These are phyloP conservation scores for Vachellia pachyceras DNA, from an alignment of 306 rosid genomes.

Conservation along the genomic window DNA sequence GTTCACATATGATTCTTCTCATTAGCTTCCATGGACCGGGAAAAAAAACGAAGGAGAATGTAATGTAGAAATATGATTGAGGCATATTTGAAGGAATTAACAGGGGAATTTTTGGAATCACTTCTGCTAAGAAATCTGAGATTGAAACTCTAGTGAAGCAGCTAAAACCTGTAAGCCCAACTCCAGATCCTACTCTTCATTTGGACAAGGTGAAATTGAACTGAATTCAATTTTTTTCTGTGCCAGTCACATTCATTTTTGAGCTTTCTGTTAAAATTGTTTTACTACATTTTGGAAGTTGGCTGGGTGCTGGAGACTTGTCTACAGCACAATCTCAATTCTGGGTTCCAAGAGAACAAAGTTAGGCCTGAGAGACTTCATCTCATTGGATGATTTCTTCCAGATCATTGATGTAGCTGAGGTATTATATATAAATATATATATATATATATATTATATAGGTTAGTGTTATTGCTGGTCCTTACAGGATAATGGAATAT, in stretches of 20 bases:
- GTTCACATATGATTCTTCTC: not conserved
- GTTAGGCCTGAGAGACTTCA: constrained; percentile 84
- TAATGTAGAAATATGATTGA: constrained; percentile 33
- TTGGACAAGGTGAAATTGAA: constrained; percentile 54
- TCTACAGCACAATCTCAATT: constrained; percentile 77
- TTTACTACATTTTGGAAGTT: constrained; percentile 47
- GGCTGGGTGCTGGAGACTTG: constrained; percentile 82
- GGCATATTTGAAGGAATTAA: constrained; percentile 59
- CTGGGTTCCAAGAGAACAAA: constrained; percentile 86
- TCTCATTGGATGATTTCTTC: constrained; percentile 78
- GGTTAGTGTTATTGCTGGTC: no score
- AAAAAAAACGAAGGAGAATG: not conserved
- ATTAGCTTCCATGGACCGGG: not conserved
- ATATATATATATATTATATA: no score
- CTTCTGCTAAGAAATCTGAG: constrained; percentile 71
- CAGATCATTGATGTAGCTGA: constrained; percentile 68
- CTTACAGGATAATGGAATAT: no score
- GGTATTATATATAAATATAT: constrained; percentile 46
- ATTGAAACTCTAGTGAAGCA: constrained; percentile 70
- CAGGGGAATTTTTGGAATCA: constrained; percentile 83
- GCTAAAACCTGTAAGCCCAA: constrained; percentile 77
- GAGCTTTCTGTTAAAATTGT: not conserved
- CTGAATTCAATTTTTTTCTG: not conserved
- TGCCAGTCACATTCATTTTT: not conserved
- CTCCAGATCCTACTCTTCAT: constrained; percentile 66